phyloP scores from a whole-genome alignment of 1,139 yeast genomes.

The Kazachstania sp. region DNA sequence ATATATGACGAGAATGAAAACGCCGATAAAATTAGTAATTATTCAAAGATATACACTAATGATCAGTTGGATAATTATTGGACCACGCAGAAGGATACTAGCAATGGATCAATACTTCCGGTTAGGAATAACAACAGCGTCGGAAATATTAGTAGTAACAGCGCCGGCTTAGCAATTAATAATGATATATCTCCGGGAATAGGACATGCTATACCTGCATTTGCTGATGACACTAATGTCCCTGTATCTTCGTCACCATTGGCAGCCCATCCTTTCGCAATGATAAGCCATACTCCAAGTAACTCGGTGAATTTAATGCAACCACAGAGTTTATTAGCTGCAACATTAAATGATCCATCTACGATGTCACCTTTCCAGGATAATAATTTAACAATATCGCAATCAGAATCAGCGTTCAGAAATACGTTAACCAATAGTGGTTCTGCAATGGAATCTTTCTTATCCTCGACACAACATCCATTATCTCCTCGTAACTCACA shows the following conservation, averaged over 20 bases:
- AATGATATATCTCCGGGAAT: conserved; percentile 1
- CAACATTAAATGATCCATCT: conserved; percentile 12
- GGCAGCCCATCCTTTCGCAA: background rate
- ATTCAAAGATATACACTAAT: conserved; percentile 27
- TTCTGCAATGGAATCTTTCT: background rate
- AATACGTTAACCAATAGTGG: background rate
- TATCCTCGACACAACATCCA: conserved; percentile 7
- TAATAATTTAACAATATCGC: conserved; percentile 6
- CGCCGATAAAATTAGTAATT: conserved; percentile 25
- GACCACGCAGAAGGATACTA: conserved; percentile 13
- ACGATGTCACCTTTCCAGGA: conserved; percentile 9
- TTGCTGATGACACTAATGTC: background rate
- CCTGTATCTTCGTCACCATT: conserved; percentile 1
- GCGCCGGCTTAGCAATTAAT: background rate
- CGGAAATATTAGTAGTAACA: background rate
- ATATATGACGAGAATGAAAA: conserved; percentile 27
- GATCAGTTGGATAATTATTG: conserved; percentile 30
- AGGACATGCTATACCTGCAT: background rate
- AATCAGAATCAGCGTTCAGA: conserved; percentile 10
- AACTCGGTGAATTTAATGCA: conserved; percentile 6
- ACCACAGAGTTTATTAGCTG: conserved; percentile 16
- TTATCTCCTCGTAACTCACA: conserved; percentile 4
- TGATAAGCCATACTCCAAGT: conserved; percentile 3
- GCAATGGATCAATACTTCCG: conserved; percentile 1
- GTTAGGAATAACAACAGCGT: background rate